These are phyloP conservation scores for Boletus holoroseus DNA, from an alignment of 1,284 basidiomycete genomes.

Conservation along the genomic window DNA sequence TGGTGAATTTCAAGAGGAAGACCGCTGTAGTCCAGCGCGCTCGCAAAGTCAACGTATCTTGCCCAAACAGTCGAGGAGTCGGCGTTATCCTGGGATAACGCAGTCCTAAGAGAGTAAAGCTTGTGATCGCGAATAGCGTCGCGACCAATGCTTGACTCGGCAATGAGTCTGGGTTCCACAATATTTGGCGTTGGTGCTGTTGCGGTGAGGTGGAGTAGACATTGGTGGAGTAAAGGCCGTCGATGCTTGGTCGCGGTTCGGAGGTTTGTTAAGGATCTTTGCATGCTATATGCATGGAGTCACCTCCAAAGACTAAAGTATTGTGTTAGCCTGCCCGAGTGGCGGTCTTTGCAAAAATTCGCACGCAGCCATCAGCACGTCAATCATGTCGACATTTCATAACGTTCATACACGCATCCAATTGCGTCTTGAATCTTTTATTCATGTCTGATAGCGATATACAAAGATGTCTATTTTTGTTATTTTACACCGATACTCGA, in stretches of 20 bases:
- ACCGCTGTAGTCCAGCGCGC: constrained; percentile 39
- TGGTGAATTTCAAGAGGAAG: constrained; percentile 64
- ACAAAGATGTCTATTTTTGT: neutral
- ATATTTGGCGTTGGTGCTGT: constrained; percentile 3
- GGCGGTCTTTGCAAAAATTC: constrained; percentile 13
- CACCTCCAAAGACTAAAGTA: neutral
- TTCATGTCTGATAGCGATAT: neutral
- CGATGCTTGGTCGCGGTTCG: constrained; percentile 10
- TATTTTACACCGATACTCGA: neutral
- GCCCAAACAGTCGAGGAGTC: constrained; percentile 53
- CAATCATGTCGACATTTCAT: too few species aligned
- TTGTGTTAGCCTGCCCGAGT: neutral
- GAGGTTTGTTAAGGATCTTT: constrained; percentile 25
- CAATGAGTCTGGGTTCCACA: constrained; percentile 1
- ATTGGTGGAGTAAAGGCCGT: constrained; percentile 7
- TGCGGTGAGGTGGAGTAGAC: constrained; percentile 10
- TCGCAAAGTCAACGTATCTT: constrained; percentile 52
- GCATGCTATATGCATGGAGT: constrained; percentile 22
- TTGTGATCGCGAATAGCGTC: constrained; percentile 26
- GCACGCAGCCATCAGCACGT: constrained; percentile 13
- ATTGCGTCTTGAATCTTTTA: too few species aligned
- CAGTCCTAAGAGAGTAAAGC: constrained; percentile 31
- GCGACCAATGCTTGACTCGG: constrained; percentile 5
- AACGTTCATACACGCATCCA: neutral
- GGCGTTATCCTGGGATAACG: constrained; percentile 29